phyloP scores from a whole-genome alignment of 352 stramenopile species.

The Pythium phragmiticola region DNA sequence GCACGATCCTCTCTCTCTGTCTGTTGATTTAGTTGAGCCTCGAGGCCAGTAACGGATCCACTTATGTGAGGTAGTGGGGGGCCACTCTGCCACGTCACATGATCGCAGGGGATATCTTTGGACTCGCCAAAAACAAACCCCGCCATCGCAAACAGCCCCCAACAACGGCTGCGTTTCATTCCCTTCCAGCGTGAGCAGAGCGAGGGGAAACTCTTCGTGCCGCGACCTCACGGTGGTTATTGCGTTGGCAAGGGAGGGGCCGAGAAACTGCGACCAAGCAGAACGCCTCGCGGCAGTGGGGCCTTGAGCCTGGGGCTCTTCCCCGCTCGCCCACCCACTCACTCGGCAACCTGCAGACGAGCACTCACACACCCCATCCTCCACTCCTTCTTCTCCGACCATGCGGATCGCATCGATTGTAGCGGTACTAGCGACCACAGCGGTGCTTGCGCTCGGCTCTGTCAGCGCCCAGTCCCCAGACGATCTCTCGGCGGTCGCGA shows the following conservation, averaged over 20 bases:
- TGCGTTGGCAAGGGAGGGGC: not conserved
- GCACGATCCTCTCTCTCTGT: not conserved
- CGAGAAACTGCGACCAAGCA: not conserved
- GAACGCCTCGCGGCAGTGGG: too few species aligned
- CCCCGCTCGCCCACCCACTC: not conserved
- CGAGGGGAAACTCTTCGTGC: not conserved
- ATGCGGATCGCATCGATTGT: conserved; percentile 7
- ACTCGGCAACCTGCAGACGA: conserved; percentile 11
- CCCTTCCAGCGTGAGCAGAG: too few species aligned
- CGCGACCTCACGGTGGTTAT: not conserved
- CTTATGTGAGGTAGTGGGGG: not conserved
- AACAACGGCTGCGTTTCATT: not conserved
- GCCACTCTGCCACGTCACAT: not conserved
- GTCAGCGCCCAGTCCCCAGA: not conserved
- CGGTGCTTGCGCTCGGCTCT: conserved; percentile 5
- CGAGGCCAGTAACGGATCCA: conserved; percentile 1
- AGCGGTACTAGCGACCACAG: conserved; percentile 1
- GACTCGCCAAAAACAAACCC: not conserved
- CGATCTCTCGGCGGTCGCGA: not conserved
- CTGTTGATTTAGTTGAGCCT: not conserved
- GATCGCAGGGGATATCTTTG: conserved; percentile 13
- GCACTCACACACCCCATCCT: not conserved
- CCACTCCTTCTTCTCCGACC: not conserved
- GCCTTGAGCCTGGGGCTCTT: too few species aligned
- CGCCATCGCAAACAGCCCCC: not conserved